phyloP scores from a whole-genome alignment of 306 rosid genomes.

The Lablab purpureus region DNA sequence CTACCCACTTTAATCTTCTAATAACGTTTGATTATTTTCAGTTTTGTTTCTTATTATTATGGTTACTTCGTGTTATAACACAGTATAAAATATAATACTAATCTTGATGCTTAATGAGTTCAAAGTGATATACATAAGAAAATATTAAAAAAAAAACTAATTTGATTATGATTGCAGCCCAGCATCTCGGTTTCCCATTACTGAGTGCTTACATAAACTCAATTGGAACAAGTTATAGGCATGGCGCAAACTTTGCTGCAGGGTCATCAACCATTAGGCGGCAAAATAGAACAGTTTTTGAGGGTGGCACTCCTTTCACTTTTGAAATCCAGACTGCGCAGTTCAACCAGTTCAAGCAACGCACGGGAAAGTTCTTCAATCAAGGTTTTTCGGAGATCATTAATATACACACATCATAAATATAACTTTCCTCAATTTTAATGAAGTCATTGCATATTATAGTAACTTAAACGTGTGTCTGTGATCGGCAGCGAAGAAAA shows the following conservation, averaged over 20 bases:
- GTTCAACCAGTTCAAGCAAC: conserved; percentile 63
- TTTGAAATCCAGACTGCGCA: conserved; percentile 73
- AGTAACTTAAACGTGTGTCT: background rate
- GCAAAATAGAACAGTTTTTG: conserved; percentile 60
- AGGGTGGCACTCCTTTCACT: conserved; percentile 70
- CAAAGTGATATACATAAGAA: background rate
- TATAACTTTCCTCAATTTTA: background rate
- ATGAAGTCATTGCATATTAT: background rate
- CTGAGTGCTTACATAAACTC: conserved; percentile 76
- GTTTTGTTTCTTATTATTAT: too few species aligned
- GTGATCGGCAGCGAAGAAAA: conserved; percentile 37
- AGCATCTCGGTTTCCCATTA: conserved; percentile 62
- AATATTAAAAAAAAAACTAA: background rate
- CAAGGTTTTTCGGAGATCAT: conserved; percentile 47
- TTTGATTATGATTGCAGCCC: conserved; percentile 59
- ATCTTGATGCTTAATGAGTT: background rate
- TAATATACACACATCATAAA: background rate
- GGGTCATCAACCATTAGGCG: conserved; percentile 77
- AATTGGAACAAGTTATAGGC: conserved; percentile 68
- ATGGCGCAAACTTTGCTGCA: conserved; percentile 87
- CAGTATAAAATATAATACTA: too few species aligned
- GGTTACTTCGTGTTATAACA: too few species aligned
- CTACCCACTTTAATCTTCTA: too few species aligned
- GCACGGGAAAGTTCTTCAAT: conserved; percentile 55
- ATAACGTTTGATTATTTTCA: background rate